Percentiles rank a stretch among this genome's conserved stretches.
Evolutionary conservation across 2,329 filamentous ascomycete species (phyloP).

Genomic region (Madurella mycetomatis): DNA sequence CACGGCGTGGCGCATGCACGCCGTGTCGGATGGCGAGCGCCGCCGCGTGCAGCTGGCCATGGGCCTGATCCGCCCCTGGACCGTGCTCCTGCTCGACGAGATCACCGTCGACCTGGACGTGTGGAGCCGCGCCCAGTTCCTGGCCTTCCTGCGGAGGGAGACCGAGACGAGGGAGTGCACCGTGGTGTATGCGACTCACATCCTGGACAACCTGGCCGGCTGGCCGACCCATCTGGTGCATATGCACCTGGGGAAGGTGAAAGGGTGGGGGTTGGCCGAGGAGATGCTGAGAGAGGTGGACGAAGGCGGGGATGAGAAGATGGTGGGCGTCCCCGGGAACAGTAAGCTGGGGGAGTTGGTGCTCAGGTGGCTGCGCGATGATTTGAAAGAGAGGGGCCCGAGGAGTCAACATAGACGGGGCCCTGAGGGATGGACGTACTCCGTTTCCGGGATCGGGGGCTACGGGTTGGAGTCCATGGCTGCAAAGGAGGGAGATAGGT

Average conservation of each 20-base stretch:
- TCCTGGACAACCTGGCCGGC: slow-evolving; percentile 86
- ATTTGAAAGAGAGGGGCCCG: slow-evolving; percentile 74
- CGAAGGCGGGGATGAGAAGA: slow-evolving; percentile 31
- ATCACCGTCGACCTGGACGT: slow-evolving; percentile 97
- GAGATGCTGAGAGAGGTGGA: slow-evolving; percentile 58
- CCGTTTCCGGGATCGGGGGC: slow-evolving; percentile 48
- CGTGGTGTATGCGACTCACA: slow-evolving; percentile 96
- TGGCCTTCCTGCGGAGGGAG: slow-evolving; percentile 80
- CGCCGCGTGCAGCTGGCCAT: slow-evolving; percentile 92
- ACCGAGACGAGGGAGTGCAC: slow-evolving; percentile 79
- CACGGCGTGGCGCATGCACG: slow-evolving; percentile 88
- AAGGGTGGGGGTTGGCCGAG: slow-evolving; percentile 76
- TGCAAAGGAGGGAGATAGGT: slow-evolving; percentile 8
- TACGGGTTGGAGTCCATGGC: slow-evolving; percentile 52
- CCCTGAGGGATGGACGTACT: slow-evolving; percentile 62
- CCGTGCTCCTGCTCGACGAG: slow-evolving; percentile 84
- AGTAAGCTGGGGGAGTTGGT: slow-evolving; percentile 84
- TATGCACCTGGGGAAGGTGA: slow-evolving; percentile 85
- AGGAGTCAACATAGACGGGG: slow-evolving; percentile 54
- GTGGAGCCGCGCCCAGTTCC: slow-evolving; percentile 76
- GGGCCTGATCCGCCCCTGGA: slow-evolving; percentile 90
- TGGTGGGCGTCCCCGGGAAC: slow-evolving; percentile 56
- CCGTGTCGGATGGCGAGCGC: slow-evolving; percentile 88
- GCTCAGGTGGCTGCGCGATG: slow-evolving; percentile 77
- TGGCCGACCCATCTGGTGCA: slow-evolving; percentile 97